These are phyloP conservation scores for Leccinum subtestaceum DNA, from an alignment of 768 basidiomycete genomes.

Conservation along the genomic window DNA sequence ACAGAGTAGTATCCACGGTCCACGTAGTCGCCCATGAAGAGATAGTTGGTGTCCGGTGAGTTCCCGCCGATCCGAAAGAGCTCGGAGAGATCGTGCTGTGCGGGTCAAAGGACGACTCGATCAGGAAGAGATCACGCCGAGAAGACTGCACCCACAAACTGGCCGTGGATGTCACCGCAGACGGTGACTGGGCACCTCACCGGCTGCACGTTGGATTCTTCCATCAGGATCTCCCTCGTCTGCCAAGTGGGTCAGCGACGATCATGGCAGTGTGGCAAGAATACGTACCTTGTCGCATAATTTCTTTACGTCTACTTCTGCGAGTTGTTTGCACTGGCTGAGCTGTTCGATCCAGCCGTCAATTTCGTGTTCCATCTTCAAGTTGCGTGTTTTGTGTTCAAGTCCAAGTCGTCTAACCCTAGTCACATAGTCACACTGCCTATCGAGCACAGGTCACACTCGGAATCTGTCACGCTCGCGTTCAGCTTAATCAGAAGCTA, in stretches of 20 bases:
- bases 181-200: slow-evolving; percentile 99
- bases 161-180: slow-evolving; percentile 99
- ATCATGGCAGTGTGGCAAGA: slow-evolving; percentile 4
- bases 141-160: slow-evolving; percentile 80
- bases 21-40: slow-evolving; percentile 99
- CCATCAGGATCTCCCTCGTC: slow-evolving; percentile 98
- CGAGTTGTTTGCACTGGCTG: slow-evolving; percentile 94
- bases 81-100: slow-evolving; percentile 97
- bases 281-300: slow-evolving; percentile 91
- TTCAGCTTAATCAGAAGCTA: slow-evolving; percentile 41
- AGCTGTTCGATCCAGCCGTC: slow-evolving; percentile 97
- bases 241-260: slow-evolving; percentile 34
- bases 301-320: slow-evolving; percentile 93
- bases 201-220: slow-evolving; percentile 98
- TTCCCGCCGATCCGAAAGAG: slow-evolving; percentile 98
- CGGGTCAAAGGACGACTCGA: slow-evolving; percentile 14
- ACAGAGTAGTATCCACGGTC: slow-evolving; percentile 99
- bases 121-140: slow-evolving; percentile 25
- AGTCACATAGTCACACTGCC: slow-evolving; percentile 28
- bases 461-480: slow-evolving; percentile 28
- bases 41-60: slow-evolving; percentile 98
- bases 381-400: slow-evolving; percentile 10
- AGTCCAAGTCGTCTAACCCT: slow-evolving; percentile 15
- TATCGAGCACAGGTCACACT: slow-evolving; percentile 26
- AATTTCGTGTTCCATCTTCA: slow-evolving; percentile 65